Evolutionary conservation across 2,329 filamentous ascomycete species (phyloP).

Genomic region (Ophiostoma tasmaniense): DNA sequence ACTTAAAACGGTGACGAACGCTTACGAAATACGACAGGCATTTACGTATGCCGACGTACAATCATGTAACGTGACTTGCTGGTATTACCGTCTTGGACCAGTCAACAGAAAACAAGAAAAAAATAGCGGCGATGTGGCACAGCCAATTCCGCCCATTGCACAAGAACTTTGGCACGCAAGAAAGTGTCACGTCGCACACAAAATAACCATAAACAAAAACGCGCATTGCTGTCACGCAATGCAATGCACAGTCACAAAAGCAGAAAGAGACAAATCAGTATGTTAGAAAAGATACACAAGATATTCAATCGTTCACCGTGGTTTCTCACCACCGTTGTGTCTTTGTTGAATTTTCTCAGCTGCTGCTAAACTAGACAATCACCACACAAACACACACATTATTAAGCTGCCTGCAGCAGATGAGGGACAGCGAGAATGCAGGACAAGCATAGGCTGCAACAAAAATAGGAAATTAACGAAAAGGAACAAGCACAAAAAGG

Average conservation of each 20-base stretch:
- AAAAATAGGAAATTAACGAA: not conserved
- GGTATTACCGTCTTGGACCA: not conserved
- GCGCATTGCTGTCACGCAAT: not conserved
- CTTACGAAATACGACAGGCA: no score
- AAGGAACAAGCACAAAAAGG: constrained; percentile 5
- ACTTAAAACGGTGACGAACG: not conserved
- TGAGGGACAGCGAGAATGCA: constrained; percentile 11
- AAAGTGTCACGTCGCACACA: not conserved
- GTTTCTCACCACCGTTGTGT: constrained; percentile 6
- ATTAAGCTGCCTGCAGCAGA: constrained; percentile 22
- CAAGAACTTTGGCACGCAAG: not conserved
- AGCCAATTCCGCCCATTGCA: not conserved
- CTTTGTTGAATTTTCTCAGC: constrained; percentile 15
- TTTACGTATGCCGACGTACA: not conserved
- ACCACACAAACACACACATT: constrained; percentile 9
- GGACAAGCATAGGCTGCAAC: not conserved
- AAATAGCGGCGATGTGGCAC: not conserved
- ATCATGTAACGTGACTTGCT: not conserved
- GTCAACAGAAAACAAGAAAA: not conserved
- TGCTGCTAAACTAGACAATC: constrained; percentile 17
- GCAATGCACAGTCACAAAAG: not conserved
- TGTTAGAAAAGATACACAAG: not conserved
- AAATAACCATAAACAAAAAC: not conserved
- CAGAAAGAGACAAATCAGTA: not conserved
- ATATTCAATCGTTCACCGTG: not conserved